Percentiles rank a stretch among this genome's conserved stretches.
These are phyloP conservation scores for Lenzites betulinus DNA, from an alignment of 768 basidiomycete genomes.

Conservation along the genomic window DNA sequence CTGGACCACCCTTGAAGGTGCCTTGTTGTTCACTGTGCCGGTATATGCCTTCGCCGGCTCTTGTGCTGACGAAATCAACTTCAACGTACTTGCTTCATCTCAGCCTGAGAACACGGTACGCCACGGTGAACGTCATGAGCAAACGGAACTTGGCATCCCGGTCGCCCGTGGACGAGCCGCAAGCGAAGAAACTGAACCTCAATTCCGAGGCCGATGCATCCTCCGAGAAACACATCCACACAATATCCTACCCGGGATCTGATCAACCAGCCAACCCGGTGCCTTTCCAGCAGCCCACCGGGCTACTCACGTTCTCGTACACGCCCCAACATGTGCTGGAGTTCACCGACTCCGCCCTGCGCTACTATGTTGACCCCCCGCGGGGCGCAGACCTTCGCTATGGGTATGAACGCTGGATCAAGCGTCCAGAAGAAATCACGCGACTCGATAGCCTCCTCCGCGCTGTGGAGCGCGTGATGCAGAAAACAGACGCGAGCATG, in stretches of 20 bases:
- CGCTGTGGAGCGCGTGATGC: conserved; percentile 51
- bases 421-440: conserved; percentile 62
- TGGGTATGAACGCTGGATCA: conserved; percentile 75
- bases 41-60: no score
- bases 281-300: conserved; percentile 71
- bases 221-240: not conserved
- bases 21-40: no score
- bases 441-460: conserved; percentile 69
- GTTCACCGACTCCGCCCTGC: conserved; percentile 69
- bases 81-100: no score
- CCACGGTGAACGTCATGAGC: not conserved
- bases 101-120: no score
- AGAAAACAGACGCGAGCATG: conserved; percentile 33
- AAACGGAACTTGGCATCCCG: not conserved
- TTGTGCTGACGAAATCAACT: no score
- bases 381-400: conserved; percentile 61
- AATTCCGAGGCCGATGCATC: not conserved
- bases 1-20: no score
- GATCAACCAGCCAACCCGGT: conserved; percentile 24
- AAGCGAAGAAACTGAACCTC: conserved; percentile 1
- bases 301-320: conserved; percentile 74
- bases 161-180: not conserved
- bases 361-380: conserved; percentile 73
- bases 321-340: conserved; percentile 53
- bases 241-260: conserved; percentile 23